These are phyloP conservation scores for Cenchrus purpureus DNA, from an alignment of 176 grass and related monocot species.

Conservation along the genomic window DNA sequence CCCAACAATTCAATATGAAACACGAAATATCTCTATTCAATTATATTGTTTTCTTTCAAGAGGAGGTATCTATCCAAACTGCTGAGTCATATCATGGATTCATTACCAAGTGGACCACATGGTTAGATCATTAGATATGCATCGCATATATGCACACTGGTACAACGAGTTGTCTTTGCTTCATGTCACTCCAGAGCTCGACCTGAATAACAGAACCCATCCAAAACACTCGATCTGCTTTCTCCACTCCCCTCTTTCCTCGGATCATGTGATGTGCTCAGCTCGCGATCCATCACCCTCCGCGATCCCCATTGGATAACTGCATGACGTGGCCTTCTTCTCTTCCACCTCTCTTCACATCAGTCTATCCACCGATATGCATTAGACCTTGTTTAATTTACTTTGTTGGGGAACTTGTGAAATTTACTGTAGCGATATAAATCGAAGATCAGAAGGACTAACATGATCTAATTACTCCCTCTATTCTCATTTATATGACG, in stretches of 20 bases:
- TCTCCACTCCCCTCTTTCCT: background rate
- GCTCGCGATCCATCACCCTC: background rate
- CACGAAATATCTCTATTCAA: no score
- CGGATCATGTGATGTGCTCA: background rate
- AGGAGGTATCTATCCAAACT: no score
- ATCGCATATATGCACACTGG: background rate
- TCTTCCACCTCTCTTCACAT: background rate
- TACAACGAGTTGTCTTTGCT: background rate
- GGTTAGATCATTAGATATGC: background rate
- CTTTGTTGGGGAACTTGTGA: no score
- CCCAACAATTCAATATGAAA: no score
- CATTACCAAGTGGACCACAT: background rate
- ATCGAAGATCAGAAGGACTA: no score
- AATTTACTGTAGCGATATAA: no score
- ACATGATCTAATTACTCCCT: no score
- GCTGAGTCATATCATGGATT: background rate
- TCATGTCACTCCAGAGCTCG: background rate
- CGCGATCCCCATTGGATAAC: background rate
- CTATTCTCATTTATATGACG: no score
- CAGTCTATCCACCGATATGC: no score
- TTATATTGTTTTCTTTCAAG: no score
- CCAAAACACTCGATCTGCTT: background rate
- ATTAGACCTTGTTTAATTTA: no score
- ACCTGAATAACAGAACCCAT: background rate
- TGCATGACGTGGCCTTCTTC: background rate